phyloP scores from a whole-genome alignment of 345 rosid species.

The Anastatica hierochuntica region DNA sequence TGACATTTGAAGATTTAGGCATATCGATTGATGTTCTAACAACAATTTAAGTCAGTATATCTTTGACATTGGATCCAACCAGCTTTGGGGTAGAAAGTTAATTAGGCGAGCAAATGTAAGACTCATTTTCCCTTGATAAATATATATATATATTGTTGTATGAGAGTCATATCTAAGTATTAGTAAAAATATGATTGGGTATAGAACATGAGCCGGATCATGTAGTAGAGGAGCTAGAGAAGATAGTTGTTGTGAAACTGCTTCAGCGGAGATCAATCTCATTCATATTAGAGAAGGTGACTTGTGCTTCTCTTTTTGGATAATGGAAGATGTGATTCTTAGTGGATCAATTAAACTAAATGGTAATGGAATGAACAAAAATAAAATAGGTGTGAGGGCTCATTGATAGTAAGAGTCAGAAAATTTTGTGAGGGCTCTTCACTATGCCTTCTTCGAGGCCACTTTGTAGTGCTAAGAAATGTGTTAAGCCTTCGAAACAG shows the following conservation, averaged over 20 bases:
- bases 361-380: neutral
- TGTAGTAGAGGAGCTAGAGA: constrained; percentile 90
- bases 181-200: constrained; percentile 2
- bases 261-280: constrained; percentile 82
- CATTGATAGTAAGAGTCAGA: no score
- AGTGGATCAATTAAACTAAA: no score
- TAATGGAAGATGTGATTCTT: neutral
- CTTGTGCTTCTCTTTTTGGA: neutral
- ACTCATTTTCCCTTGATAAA: neutral
- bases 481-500: no score
- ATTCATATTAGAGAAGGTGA: constrained; percentile 81
- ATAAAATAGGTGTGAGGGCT: constrained; percentile 54
- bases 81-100: constrained; percentile 87
- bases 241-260: constrained; percentile 77
- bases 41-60: constrained; percentile 91
- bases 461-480: no score
- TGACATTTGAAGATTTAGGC: constrained; percentile 81
- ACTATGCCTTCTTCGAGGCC: no score
- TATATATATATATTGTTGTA: no score
- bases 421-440: no score
- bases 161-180: neutral
- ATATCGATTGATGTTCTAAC: constrained; percentile 93
- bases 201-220: constrained; percentile 78
- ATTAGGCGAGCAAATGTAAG: constrained; percentile 63
- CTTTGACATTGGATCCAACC: constrained; percentile 84